Conservation (phyloP, 1,139 yeast species). For the Lodderomyces metapsilosis region DNA sequence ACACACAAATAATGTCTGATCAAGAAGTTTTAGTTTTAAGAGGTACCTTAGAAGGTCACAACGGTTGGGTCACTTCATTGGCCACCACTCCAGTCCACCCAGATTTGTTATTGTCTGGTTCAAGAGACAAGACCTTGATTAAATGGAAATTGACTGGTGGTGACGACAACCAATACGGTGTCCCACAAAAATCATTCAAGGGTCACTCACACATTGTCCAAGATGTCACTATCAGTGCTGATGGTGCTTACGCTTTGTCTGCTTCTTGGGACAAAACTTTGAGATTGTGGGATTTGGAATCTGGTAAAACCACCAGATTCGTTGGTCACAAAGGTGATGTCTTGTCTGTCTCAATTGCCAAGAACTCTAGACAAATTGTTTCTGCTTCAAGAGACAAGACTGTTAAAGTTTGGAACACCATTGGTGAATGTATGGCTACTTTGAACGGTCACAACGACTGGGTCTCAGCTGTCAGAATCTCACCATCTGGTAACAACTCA, state of each 20-base stretch:
- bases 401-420: constrained; percentile 99
- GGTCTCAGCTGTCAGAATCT: constrained; percentile 98
- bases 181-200: constrained; percentile 93
- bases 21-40: constrained; percentile 98
- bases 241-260: constrained; percentile 97
- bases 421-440: constrained; percentile 97
- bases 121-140: constrained; percentile 98
- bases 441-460: constrained; percentile 97
- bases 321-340: constrained; percentile 99
- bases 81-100: constrained; percentile 99
- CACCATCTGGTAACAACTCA: constrained; percentile 71
- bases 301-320: constrained; percentile 95
- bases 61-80: constrained; percentile 94
- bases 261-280: constrained; percentile 99
- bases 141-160: constrained; percentile 97
- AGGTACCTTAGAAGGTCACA: constrained; percentile 95
- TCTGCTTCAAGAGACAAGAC: constrained; percentile 99
- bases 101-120: constrained; percentile 95
- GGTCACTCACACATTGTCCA: constrained; percentile 99
- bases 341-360: constrained; percentile 93
- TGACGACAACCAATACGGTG: constrained; percentile 96
- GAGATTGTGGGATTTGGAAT: constrained; percentile 96
- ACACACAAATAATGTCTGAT: constrained; percentile 49
- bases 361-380: constrained; percentile 96
- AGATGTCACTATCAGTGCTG: constrained; percentile 97